Percentiles rank a stretch among this genome's conserved stretches.
Conservation (phyloP, 352 stramenopile species). For the Globisporangium spiculum region DNA sequence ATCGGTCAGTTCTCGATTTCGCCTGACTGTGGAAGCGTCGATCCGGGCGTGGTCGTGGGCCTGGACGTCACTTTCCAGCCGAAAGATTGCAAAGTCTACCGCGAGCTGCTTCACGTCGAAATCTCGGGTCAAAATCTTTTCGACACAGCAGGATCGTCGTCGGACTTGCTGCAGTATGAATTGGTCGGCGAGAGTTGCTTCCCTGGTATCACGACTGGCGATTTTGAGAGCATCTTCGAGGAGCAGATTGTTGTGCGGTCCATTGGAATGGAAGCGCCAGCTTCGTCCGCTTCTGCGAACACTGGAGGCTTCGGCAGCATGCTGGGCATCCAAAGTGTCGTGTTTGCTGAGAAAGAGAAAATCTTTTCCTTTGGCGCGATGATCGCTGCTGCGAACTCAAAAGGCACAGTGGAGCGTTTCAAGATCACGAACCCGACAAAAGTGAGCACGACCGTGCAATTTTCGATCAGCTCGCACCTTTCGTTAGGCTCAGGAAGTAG, state of each 20-base stretch:
- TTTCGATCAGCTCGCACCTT: slow-evolving; percentile 51
- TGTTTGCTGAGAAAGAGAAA: slow-evolving; percentile 84
- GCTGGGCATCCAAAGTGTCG: slow-evolving; percentile 49
- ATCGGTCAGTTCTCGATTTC: slow-evolving; percentile 81
- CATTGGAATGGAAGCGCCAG: slow-evolving; percentile 38
- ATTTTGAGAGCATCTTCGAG: slow-evolving; percentile 93
- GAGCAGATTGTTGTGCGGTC: slow-evolving; percentile 91
- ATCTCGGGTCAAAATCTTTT: slow-evolving; percentile 71
- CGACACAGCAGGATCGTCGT: slow-evolving; percentile 23
- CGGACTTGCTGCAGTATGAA: slow-evolving; percentile 73
- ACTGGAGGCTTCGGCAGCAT: slow-evolving; percentile 6
- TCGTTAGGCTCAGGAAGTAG: background rate
- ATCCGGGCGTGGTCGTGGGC: slow-evolving; percentile 72
- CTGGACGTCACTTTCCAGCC: slow-evolving; percentile 85
- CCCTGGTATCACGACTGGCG: slow-evolving; percentile 86
- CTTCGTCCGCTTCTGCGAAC: background rate
- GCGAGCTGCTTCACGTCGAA: slow-evolving; percentile 63
- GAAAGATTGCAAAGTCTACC: slow-evolving; percentile 66
- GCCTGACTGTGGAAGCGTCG: slow-evolving; percentile 73
- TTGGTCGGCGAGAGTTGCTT: slow-evolving; percentile 91
- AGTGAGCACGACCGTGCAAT: slow-evolving; percentile 87
- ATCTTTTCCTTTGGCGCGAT: slow-evolving; percentile 89
- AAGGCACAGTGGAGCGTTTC: slow-evolving; percentile 89
- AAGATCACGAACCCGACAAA: slow-evolving; percentile 96
- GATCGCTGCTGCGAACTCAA: slow-evolving; percentile 53